Evolutionary conservation across 345 rosid genomes (phyloP).

Genomic region (Linum lewisii): DNA sequence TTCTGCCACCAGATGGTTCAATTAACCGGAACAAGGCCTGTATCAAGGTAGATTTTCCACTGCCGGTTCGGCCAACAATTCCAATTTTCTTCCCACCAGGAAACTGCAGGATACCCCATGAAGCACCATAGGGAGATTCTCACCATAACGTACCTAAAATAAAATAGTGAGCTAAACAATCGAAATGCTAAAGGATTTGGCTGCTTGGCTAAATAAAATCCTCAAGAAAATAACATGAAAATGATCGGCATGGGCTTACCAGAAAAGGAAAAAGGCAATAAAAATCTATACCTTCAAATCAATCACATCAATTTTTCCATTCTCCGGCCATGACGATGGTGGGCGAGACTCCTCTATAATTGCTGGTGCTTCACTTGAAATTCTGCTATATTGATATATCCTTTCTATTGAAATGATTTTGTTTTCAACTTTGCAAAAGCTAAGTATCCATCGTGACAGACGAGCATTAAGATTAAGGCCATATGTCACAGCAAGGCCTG

Average conservation of each 20-base stretch:
- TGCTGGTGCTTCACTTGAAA: constrained; percentile 65
- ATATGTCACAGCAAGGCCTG: constrained; percentile 98
- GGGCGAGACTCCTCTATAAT: constrained; percentile 59
- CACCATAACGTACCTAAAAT: constrained; percentile 83
- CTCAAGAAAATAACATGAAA: not conserved
- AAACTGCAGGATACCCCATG: constrained; percentile 74
- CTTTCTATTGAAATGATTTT: constrained; percentile 95
- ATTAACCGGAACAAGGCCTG: constrained; percentile 94
- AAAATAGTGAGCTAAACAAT: constrained; percentile 1
- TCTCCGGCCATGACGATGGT: constrained; percentile 82
- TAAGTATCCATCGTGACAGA: constrained; percentile 94
- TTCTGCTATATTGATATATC: constrained; percentile 91
- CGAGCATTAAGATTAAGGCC: constrained; percentile 98
- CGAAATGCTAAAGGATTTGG: not conserved
- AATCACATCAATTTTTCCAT: constrained; percentile 64
- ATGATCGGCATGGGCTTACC: not conserved
- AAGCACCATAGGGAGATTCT: constrained; percentile 91
- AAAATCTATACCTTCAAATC: constrained; percentile 63
- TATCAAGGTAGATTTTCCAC: constrained; percentile 95
- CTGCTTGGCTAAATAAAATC: not conserved
- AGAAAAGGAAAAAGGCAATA: not conserved
- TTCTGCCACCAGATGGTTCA: constrained; percentile 77
- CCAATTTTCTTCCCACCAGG: constrained; percentile 98
- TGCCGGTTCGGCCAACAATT: constrained; percentile 97
- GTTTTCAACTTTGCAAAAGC: constrained; percentile 99